Evolutionary conservation across 768 basidiomycete genomes (phyloP).

Genomic region (Rhizopogon rudus): DNA sequence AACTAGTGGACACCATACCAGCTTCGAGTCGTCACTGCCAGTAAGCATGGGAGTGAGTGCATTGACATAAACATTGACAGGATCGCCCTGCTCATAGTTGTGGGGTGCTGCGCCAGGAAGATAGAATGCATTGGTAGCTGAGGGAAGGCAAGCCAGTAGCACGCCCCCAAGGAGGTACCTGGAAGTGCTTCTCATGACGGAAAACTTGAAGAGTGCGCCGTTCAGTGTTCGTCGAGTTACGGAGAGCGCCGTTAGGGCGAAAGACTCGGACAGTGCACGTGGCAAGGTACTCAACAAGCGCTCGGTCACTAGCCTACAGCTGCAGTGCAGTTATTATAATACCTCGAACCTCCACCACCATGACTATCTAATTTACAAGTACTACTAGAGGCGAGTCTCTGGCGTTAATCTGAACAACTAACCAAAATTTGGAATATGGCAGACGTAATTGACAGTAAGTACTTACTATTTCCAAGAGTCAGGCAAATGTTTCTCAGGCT

Average conservation of each 20-base stretch:
- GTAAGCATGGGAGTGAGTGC: conserved; percentile 83
- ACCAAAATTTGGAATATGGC: too few species aligned
- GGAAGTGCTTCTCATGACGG: conserved; percentile 17
- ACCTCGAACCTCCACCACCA: too few species aligned
- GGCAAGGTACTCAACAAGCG: too few species aligned
- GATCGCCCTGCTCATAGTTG: conserved; percentile 70
- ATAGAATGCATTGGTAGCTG: conserved; percentile 65
- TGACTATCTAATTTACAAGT: too few species aligned
- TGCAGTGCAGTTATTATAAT: too few species aligned
- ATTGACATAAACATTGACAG: conserved; percentile 80
- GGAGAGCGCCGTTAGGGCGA: not conserved
- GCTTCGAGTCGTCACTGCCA: conserved; percentile 61
- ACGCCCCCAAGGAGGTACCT: conserved; percentile 10
- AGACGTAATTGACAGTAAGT: too few species aligned
- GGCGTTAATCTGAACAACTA: too few species aligned
- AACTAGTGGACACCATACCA: conserved; percentile 42
- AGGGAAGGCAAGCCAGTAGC: conserved; percentile 11
- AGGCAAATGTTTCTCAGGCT: too few species aligned
- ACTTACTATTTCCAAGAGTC: too few species aligned
- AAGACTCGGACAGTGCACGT: too few species aligned
- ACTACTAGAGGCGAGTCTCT: too few species aligned
- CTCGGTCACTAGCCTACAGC: too few species aligned
- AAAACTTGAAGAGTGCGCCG: not conserved
- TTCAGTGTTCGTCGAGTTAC: not conserved
- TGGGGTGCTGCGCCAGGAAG: conserved; percentile 88